A percentile compares a stretch with the other conserved stretches of the same genome.
Evolutionary conservation across 2,329 filamentous ascomycete genomes (phyloP).

Genomic region (Thielaviopsis euricoi): DNA sequence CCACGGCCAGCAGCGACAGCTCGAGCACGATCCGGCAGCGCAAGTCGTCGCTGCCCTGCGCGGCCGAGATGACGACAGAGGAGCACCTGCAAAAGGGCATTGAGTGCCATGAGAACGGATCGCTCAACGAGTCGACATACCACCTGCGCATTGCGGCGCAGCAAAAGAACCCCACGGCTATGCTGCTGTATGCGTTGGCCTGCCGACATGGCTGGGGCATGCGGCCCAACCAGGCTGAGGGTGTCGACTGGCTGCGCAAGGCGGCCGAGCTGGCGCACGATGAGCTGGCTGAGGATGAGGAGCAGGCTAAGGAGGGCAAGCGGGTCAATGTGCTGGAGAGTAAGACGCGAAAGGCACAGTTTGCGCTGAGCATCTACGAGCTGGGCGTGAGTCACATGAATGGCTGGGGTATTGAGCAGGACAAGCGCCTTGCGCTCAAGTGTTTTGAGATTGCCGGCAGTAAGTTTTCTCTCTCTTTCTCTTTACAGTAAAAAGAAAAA

Average conservation of each 20-base stretch:
- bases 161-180: slow-evolving; percentile 75
- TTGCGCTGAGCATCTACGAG: slow-evolving; percentile 91
- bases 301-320: slow-evolving; percentile 45
- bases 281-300: slow-evolving; percentile 71
- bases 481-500: neutral
- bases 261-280: slow-evolving; percentile 71
- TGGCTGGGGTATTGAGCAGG: slow-evolving; percentile 91
- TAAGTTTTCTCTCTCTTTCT: slow-evolving; percentile 24
- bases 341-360: slow-evolving; percentile 78
- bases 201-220: slow-evolving; percentile 97
- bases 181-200: slow-evolving; percentile 89
- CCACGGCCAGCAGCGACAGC: slow-evolving; percentile 32
- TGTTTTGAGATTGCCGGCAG: slow-evolving; percentile 94
- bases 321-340: slow-evolving; percentile 49
- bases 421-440: slow-evolving; percentile 69
- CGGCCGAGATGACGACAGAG: slow-evolving; percentile 60
- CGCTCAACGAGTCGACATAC: slow-evolving; percentile 86
- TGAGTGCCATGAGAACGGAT: slow-evolving; percentile 72
- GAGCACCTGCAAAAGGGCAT: slow-evolving; percentile 86
- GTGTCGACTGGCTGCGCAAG: slow-evolving; percentile 79
- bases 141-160: slow-evolving; percentile 80
- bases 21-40: slow-evolving; percentile 32
- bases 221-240: slow-evolving; percentile 78
- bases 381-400: slow-evolving; percentile 95
- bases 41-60: slow-evolving; percentile 33